Conservation (phyloP, 495 filamentous ascomycete species). For the Annulohypoxylon moriforme region DNA sequence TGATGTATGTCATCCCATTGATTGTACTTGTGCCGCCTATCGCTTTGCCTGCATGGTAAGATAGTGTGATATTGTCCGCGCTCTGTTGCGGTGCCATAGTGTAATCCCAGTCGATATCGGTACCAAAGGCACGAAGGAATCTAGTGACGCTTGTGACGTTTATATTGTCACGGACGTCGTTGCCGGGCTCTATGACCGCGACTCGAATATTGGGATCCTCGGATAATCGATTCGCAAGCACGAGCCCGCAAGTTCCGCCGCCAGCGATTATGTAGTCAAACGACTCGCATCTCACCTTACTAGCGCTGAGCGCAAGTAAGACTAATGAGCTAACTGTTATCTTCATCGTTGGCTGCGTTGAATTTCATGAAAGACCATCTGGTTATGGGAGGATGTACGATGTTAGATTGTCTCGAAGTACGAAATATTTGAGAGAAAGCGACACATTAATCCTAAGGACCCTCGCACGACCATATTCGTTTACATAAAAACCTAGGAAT, state of each 20-base stretch:
- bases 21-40: slow-evolving; percentile 53
- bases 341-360: slow-evolving; percentile 33
- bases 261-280: slow-evolving; percentile 65
- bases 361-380: neutral
- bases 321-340: slow-evolving; percentile 6
- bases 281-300: slow-evolving; percentile 26
- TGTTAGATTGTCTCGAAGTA: neutral
- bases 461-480: neutral
- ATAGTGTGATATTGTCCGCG: slow-evolving; percentile 49
- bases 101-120: slow-evolving; percentile 65
- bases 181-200: slow-evolving; percentile 65
- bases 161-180: slow-evolving; percentile 58
- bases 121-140: slow-evolving; percentile 55
- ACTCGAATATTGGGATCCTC: slow-evolving; percentile 59
- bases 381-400: neutral
- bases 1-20: slow-evolving; percentile 64
- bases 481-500: no score
- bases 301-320: slow-evolving; percentile 12
- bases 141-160: slow-evolving; percentile 60
- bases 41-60: slow-evolving; percentile 61
- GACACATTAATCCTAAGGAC: neutral
- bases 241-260: slow-evolving; percentile 65
- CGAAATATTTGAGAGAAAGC: neutral
- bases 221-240: slow-evolving; percentile 65
- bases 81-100: slow-evolving; percentile 58